Conservation (phyloP, 345 rosid genomes). For the Eucalyptus curtisii region DNA sequence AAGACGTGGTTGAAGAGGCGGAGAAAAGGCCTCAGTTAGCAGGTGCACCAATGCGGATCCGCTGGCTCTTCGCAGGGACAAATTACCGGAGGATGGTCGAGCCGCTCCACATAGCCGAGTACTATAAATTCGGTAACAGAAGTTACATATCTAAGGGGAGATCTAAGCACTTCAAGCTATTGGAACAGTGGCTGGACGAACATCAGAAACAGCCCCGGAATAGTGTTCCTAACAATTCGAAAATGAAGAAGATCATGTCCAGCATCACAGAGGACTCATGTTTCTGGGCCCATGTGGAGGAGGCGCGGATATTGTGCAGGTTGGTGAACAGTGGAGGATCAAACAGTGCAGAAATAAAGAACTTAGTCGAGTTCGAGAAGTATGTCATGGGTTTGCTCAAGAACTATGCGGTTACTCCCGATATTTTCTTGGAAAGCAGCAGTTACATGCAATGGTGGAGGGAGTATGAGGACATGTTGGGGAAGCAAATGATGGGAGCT, state of each 20-base stretch:
- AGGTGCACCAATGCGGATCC: background rate
- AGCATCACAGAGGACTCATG: conserved; percentile 51
- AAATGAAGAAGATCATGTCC: conserved; percentile 4
- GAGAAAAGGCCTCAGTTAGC: conserved; percentile 40
- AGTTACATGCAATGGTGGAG: conserved; percentile 71
- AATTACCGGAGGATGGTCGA: conserved; percentile 61
- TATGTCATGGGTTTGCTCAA: conserved; percentile 24
- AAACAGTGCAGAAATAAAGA: background rate
- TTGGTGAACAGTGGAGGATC: background rate
- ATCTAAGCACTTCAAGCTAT: conserved; percentile 20
- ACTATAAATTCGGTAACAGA: conserved; percentile 6
- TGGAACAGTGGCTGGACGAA: conserved; percentile 36
- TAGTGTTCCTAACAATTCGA: background rate
- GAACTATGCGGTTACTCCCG: conserved; percentile 39
- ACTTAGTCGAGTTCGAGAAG: conserved; percentile 17
- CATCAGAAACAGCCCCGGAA: background rate
- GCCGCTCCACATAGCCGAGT: conserved; percentile 65
- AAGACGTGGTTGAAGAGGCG: conserved; percentile 23
- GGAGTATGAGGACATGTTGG: conserved; percentile 12
- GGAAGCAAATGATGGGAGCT: background rate
- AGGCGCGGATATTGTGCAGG: conserved; percentile 22
- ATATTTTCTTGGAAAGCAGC: conserved; percentile 43
- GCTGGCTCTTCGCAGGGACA: conserved; percentile 43
- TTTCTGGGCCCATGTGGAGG: conserved; percentile 79
- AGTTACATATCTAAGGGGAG: conserved; percentile 30